Evolutionary conservation across 257 asterid species (phyloP).

Genomic region (Lantana camara): DNA sequence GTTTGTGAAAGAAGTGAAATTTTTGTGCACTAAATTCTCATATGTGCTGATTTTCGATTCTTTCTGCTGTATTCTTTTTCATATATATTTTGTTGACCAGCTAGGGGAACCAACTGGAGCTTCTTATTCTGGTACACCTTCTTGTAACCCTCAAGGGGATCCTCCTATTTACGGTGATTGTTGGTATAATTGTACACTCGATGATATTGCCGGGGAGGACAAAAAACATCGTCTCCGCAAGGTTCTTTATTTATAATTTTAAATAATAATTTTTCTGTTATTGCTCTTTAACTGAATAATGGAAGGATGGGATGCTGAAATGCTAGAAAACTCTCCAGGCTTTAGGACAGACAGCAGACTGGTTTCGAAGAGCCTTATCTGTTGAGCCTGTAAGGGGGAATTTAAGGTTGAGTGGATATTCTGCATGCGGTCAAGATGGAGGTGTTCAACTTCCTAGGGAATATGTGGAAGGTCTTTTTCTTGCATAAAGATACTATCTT

Average conservation of each 20-base stretch:
- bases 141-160: conserved; percentile 78
- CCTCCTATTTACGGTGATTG: conserved; percentile 78
- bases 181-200: conserved; percentile 77
- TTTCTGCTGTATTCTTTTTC: not conserved
- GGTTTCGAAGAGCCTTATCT: conserved; percentile 73
- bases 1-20: not conserved
- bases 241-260: conserved; percentile 36
- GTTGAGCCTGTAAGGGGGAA: conserved; percentile 79
- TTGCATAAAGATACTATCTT: not conserved
- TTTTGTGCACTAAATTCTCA: not conserved
- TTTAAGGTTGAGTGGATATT: conserved; percentile 78
- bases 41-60: conserved; percentile 13
- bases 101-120: conserved; percentile 78
- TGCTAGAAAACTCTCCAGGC: conserved; percentile 50
- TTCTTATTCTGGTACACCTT: conserved; percentile 68
- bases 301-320: not conserved
- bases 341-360: conserved; percentile 72
- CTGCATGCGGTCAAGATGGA: conserved; percentile 89
- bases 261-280: not conserved
- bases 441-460: conserved; percentile 80
- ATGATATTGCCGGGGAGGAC: conserved; percentile 76
- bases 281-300: conserved; percentile 11
- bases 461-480: conserved; percentile 62
- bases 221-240: conserved; percentile 75
- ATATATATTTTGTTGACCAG: conserved; percentile 40